A percentile compares a stretch with the other conserved stretches of the same genome.
phyloP scores from a whole-genome alignment of 306 rosid genomes.

The Boehmeria nivea region DNA sequence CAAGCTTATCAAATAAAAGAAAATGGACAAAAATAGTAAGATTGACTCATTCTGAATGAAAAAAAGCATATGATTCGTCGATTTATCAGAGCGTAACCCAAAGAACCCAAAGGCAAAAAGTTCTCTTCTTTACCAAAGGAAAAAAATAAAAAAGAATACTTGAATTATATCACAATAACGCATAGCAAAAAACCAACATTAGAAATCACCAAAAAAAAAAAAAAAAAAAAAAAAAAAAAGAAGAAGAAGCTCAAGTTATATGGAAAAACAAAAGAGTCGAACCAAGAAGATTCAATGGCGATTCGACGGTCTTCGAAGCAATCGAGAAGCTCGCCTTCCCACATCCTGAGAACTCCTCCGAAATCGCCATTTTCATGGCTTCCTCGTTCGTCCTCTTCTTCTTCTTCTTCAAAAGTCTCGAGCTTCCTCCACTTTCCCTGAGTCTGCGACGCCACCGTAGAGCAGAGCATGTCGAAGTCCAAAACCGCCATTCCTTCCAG shows the following conservation, averaged over 20 bases:
- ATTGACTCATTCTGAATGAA: no score
- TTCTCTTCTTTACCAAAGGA: no score
- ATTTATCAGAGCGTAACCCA: no score
- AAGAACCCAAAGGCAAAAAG: no score
- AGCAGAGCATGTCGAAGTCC: slow-evolving; percentile 78
- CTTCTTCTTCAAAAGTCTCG: slow-evolving; percentile 23
- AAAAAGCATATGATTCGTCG: no score
- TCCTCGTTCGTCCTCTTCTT: slow-evolving; percentile 23
- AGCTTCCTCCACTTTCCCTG: slow-evolving; percentile 65
- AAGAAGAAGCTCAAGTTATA: not conserved
- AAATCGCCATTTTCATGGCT: slow-evolving; percentile 28
- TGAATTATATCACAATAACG: no score
- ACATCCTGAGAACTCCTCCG: slow-evolving; percentile 94
- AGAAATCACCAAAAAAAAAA: not conserved
- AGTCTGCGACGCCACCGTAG: slow-evolving; percentile 71
- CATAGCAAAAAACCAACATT: not conserved
- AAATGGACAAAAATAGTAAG: no score
- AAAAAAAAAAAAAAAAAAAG: not conserved
- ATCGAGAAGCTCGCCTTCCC: slow-evolving; percentile 94
- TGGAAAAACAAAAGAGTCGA: not conserved
- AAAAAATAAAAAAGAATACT: no score
- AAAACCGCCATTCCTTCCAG: slow-evolving; percentile 55
- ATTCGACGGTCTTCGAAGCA: slow-evolving; percentile 76
- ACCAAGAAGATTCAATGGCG: slow-evolving; percentile 82
- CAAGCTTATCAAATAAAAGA: no score